These are phyloP conservation scores for Tremellales sp. DNA, from an alignment of 1,284 basidiomycete genomes.

Conservation along the genomic window DNA sequence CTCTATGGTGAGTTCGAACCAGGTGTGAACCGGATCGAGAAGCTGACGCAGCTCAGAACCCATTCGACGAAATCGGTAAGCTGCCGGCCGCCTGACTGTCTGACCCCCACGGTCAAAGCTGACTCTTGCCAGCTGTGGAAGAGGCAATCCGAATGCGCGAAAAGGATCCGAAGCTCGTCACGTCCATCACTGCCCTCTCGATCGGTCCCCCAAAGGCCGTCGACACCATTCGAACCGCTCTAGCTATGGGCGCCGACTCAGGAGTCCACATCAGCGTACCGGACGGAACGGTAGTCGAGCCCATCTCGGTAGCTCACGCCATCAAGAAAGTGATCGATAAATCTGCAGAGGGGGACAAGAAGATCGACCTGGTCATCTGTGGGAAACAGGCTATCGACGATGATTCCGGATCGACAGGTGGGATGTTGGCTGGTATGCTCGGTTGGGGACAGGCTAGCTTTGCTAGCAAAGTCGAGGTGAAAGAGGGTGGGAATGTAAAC, in stretches of 20 bases:
- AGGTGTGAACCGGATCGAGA: constrained; percentile 2
- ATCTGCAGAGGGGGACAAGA: constrained; percentile 51
- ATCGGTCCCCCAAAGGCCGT: constrained; percentile 86
- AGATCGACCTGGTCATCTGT: constrained; percentile 80
- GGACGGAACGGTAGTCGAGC: constrained; percentile 68
- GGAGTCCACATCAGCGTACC: constrained; percentile 86
- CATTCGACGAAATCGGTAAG: constrained; percentile 93
- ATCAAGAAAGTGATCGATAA: constrained; percentile 75
- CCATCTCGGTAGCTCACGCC: constrained; percentile 54
- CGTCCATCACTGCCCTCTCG: constrained; percentile 83
- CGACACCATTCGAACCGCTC: constrained; percentile 89
- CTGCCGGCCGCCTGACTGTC: constrained; percentile 7
- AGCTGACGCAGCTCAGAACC: constrained; percentile 64
- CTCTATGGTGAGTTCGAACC: constrained; percentile 69
- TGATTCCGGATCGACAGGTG: constrained; percentile 93
- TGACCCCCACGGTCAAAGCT: constrained; percentile 1
- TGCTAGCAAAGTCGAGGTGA: constrained; percentile 82
- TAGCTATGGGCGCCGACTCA: constrained; percentile 96
- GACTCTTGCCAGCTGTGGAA: constrained; percentile 76
- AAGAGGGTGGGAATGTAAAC: constrained; percentile 63
- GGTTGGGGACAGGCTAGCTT: constrained; percentile 95
- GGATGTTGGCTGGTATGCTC: constrained; percentile 92
- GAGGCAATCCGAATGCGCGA: constrained; percentile 93
- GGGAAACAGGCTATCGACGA: constrained; percentile 99
- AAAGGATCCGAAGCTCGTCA: constrained; percentile 63